Conservation (phyloP, 1,284 basidiomycete genomes). For the Trichosporon sp. region DNA sequence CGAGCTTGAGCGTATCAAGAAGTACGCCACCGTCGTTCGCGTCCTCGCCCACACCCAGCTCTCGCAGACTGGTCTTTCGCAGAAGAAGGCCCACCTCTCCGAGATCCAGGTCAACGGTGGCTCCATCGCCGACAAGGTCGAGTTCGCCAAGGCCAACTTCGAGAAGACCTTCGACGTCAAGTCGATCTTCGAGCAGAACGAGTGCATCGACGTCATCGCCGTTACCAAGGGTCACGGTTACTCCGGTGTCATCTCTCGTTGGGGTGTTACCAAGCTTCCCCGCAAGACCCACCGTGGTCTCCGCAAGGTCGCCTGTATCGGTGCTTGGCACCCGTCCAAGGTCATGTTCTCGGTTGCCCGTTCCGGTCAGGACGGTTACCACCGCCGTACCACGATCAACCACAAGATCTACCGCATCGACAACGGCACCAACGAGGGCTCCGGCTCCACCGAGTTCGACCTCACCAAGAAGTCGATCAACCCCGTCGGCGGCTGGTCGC, state of each 20-base stretch:
- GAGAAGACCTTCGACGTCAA: constrained; percentile 92
- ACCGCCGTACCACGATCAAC: constrained; percentile 96
- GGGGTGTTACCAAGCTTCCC: constrained; percentile 97
- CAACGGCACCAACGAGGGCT: constrained; percentile 74
- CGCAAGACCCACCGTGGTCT: constrained; percentile 99
- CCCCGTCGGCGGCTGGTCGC: constrained; percentile 97
- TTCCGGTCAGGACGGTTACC: constrained; percentile 99
- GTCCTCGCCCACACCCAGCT: constrained; percentile 99
- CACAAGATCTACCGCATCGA: constrained; percentile 86
- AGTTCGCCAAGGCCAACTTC: constrained; percentile 91
- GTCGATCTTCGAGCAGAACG: constrained; percentile 92
- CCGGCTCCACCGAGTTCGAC: constrained; percentile 91
- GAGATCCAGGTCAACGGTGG: constrained; percentile 99
- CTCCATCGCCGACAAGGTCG: constrained; percentile 94
- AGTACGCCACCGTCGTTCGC: constrained; percentile 99
- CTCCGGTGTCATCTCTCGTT: constrained; percentile 98
- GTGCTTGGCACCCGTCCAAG: constrained; percentile 98
- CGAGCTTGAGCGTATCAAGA: constrained; percentile 99
- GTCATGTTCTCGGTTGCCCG: constrained; percentile 99
- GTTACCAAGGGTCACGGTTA: constrained; percentile 99
- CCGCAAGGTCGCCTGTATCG: constrained; percentile 99
- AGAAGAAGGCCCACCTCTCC: constrained; percentile 99
- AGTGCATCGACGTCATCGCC: constrained; percentile 95
- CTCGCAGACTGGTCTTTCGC: constrained; percentile 93
- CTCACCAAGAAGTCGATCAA: constrained; percentile 94